Evolutionary conservation across 805 yeast genomes (phyloP), one percentile per base, ranked within the genome.

Genomic region (Yarrowia hollandica): DNA sequence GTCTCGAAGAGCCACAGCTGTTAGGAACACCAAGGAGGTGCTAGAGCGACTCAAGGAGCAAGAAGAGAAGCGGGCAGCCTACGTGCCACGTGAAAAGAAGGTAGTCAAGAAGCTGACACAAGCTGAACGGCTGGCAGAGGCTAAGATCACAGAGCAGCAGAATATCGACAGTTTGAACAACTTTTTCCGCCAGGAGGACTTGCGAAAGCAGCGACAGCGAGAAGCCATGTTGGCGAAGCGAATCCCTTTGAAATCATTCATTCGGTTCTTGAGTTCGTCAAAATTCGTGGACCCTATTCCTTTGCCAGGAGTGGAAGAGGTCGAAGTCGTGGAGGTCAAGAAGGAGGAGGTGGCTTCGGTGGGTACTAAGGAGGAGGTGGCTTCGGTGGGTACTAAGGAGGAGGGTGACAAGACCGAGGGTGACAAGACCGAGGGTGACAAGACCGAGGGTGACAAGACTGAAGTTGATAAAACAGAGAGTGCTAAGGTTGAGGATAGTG

Each of bases 121-220:
- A 65, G 90, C 82, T 61, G 89, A 87, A 67, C 75, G 85, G 37
- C 71, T 87, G 42, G 85, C 79, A n/a, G 94, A 90, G 69, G 98
- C 99, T 0, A 75, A 84, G 44, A 86, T 85, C 65, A 94, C 97
- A 0, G 99, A 94, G 71, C 78, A 80, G 68, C 79, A 80, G 41
- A 94, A 94, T 70, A 74, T 83, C 2, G 75, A 82, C 23, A 86
- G 97, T 2, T 75, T 94, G 64, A 83, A 86, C 62, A 77, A 80
- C 66, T 94, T 88, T 68, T 82, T 85, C 65, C 95, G 91, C 66
- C 92, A 88, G 68, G 99, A 94, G 69, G 75, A 86, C 38, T 84
- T 82, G 46, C 85, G 89, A 66, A 90, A 89, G 69, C 84, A 85
- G 69, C 80, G 80, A 58, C 92, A 91, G 67, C 75, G 91, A 60